Percentiles rank a stretch among this genome's conserved stretches.
These are phyloP conservation scores for Metarhizium brunneum DNA, from an alignment of 2,329 filamentous ascomycete species.

Conservation along the genomic window DNA sequence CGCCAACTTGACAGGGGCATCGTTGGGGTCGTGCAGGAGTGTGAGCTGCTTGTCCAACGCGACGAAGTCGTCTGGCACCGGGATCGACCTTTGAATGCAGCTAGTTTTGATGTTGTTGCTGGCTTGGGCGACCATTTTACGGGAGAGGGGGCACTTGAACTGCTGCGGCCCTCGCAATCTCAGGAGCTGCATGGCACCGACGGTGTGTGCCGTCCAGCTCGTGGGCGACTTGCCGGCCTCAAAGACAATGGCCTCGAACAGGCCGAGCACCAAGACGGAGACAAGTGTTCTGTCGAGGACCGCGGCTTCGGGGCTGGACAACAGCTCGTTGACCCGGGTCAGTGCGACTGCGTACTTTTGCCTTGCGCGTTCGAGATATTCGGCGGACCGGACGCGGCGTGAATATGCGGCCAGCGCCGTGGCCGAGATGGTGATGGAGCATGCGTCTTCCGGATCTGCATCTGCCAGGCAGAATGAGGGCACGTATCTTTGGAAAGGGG, in stretches of 20 bases:
- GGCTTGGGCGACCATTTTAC: conserved; percentile 14
- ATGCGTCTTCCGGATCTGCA: conserved; percentile 7
- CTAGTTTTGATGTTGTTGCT: conserved; percentile 18
- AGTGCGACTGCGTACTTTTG: conserved; percentile 13
- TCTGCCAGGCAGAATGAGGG: conserved; percentile 9
- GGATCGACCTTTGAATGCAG: conserved; percentile 14
- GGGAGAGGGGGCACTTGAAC: conserved; percentile 11
- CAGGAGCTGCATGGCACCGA: conserved; percentile 17
- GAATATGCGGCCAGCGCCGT: conserved; percentile 15
- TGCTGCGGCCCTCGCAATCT: conserved; percentile 14
- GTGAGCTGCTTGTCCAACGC: conserved; percentile 7
- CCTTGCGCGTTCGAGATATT: conserved; percentile 11
- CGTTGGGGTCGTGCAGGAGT: conserved; percentile 7
- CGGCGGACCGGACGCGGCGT: conserved; percentile 5
- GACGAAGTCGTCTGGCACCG: conserved; percentile 13
- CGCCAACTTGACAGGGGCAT: conserved; percentile 9
- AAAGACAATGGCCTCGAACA: conserved; percentile 19
- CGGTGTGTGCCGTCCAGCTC: conserved; percentile 17
- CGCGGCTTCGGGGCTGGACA: conserved; percentile 11
- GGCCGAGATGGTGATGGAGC: conserved; percentile 14
- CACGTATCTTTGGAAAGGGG: conserved; percentile 16
- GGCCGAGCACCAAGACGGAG: conserved; percentile 17
- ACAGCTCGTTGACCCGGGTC: conserved; percentile 8
- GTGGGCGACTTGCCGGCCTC: conserved; percentile 13
- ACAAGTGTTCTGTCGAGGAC: conserved; percentile 16